Percentiles rank a stretch among this genome's conserved stretches.
These are phyloP conservation scores for Aureobasidium leucospermi DNA, from an alignment of 2,329 filamentous ascomycete genomes.

Conservation along the genomic window DNA sequence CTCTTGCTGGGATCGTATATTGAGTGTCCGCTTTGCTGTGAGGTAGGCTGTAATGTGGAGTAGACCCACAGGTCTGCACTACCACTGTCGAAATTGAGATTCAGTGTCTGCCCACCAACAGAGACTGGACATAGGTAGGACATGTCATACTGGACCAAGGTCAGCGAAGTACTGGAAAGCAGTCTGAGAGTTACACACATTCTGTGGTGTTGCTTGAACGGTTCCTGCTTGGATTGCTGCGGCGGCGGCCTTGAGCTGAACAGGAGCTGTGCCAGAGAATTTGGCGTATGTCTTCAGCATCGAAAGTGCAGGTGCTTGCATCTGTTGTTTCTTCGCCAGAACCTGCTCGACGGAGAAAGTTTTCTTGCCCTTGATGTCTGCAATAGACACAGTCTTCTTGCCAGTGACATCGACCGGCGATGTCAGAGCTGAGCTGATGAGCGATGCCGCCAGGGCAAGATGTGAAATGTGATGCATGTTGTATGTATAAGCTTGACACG, in stretches of 20 bases:
- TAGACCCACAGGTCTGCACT: constrained; percentile 65
- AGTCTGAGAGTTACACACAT: not conserved
- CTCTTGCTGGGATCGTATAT: constrained; percentile 49
- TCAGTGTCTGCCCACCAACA: constrained; percentile 56
- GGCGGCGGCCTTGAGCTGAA: constrained; percentile 25
- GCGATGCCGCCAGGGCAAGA: constrained; percentile 23
- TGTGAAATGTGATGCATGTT: constrained; percentile 24
- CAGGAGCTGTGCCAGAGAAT: constrained; percentile 23
- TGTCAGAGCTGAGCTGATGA: constrained; percentile 23
- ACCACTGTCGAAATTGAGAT: constrained; percentile 65
- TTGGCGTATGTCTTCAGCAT: constrained; percentile 22
- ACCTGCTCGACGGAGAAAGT: constrained; percentile 26
- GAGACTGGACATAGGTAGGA: constrained; percentile 47
- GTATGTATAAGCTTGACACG: not conserved
- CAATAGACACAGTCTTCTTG: constrained; percentile 22
- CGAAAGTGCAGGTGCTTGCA: constrained; percentile 25
- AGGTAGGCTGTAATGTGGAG: constrained; percentile 48
- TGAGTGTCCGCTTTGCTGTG: constrained; percentile 46
- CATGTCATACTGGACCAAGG: constrained; percentile 11
- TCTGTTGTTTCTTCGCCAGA: constrained; percentile 32
- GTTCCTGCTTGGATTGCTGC: constrained; percentile 31
- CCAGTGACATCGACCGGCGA: constrained; percentile 21
- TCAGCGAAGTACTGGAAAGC: not conserved
- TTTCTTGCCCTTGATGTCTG: constrained; percentile 16
- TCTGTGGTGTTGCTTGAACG: constrained; percentile 31